Conservation (phyloP, 1,284 basidiomycete genomes). For the Marasmius oreades region DNA sequence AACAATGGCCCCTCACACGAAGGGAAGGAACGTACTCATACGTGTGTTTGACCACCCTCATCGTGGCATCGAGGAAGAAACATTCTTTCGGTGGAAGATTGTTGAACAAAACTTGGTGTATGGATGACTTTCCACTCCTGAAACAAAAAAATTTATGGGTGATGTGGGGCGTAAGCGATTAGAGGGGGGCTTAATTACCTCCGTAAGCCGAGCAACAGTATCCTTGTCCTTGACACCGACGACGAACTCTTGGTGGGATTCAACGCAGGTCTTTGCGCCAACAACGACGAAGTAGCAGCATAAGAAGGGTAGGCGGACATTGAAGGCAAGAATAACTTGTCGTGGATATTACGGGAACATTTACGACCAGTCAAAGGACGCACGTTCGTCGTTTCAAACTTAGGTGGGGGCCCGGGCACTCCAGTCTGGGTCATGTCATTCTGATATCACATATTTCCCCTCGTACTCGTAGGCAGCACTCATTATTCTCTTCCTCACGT, state of each 20-base stretch:
- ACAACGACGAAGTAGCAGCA: background rate
- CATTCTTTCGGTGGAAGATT: conserved; percentile 82
- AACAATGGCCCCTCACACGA: background rate
- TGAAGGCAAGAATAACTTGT: background rate
- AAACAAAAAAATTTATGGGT: conserved; percentile 12
- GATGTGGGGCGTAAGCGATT: conserved; percentile 8
- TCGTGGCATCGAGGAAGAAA: conserved; percentile 88
- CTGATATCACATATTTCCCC: too few species aligned
- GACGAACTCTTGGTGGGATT: background rate
- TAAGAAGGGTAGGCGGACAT: background rate
- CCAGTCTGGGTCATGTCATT: too few species aligned
- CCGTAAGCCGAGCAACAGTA: conserved; percentile 76
- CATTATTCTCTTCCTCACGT: too few species aligned
- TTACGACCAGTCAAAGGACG: background rate
- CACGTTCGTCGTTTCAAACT: conserved; percentile 8
- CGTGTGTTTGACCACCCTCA: conserved; percentile 68
- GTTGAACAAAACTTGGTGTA: conserved; percentile 90
- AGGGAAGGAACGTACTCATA: conserved; percentile 69
- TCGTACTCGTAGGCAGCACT: too few species aligned
- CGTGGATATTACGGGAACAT: background rate
- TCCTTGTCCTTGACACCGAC: conserved; percentile 51
- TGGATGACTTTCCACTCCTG: conserved; percentile 92
- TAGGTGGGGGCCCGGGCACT: too few species aligned
- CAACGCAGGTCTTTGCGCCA: background rate
- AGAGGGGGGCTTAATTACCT: conserved; percentile 43